Conservation (phyloP, 768 basidiomycete species). For the Mycena metata region DNA sequence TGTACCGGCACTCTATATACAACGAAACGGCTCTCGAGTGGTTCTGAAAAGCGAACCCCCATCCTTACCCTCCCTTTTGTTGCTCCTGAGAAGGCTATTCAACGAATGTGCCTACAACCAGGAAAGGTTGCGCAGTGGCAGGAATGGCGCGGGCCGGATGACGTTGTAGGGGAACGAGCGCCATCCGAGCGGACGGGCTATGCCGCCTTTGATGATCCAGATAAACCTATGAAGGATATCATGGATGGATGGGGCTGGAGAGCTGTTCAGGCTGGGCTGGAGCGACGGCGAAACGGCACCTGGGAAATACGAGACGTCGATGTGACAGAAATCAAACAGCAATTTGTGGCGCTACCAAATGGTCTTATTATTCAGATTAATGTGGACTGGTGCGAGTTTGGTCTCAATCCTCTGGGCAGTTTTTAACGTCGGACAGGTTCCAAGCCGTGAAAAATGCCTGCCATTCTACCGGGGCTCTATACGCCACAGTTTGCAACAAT, state of each 20-base stretch:
- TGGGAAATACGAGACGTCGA: background rate
- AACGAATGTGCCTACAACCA: conserved; percentile 36
- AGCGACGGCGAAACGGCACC: background rate
- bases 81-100: conserved; percentile 10
- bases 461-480: conserved; percentile 45
- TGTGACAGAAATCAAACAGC: background rate
- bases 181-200: conserved; percentile 29
- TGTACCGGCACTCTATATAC: background rate
- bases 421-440: conserved; percentile 34
- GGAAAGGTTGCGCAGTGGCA: conserved; percentile 44
- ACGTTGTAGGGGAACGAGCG: conserved; percentile 30
- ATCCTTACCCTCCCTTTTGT: background rate
- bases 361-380: background rate
- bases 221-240: too few species aligned
- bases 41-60: background rate
- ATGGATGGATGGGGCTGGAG: conserved; percentile 46
- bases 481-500: conserved; percentile 41
- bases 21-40: background rate
- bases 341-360: background rate
- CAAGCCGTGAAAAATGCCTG: conserved; percentile 31
- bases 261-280: conserved; percentile 15
- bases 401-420: background rate
- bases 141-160: conserved; percentile 40
- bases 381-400: background rate
- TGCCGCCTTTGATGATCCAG: conserved; percentile 22